These are phyloP conservation scores for Starmerella riodocensis DNA, from an alignment of 805 yeast genomes.

Conservation along the genomic window DNA sequence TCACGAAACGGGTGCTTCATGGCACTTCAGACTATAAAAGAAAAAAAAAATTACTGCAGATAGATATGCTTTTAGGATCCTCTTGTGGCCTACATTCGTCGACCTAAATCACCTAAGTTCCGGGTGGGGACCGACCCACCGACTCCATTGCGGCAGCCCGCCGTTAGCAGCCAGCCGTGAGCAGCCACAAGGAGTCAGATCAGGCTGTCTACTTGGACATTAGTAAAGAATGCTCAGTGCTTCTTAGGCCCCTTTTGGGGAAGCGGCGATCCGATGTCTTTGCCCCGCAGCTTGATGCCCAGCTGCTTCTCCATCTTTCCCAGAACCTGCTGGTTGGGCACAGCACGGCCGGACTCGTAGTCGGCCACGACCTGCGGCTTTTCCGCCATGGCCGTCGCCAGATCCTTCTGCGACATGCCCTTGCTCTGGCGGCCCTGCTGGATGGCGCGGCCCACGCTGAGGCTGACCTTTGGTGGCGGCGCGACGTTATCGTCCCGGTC, in stretches of 20 bases:
- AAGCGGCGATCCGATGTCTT: slow-evolving; percentile 84
- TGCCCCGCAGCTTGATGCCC: slow-evolving; percentile 92
- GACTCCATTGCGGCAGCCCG: too few species aligned
- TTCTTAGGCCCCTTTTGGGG: slow-evolving; percentile 32
- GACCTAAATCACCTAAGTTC: too few species aligned
- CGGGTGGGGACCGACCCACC: too few species aligned
- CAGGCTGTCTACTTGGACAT: too few species aligned
- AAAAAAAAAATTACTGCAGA: too few species aligned
- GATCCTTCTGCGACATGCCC: slow-evolving; percentile 83
- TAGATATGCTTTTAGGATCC: too few species aligned
- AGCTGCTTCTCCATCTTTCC: slow-evolving; percentile 86
- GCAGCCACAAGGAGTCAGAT: too few species aligned
- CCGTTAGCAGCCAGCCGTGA: not conserved
- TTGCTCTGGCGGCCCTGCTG: slow-evolving; percentile 76
- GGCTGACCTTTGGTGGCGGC: slow-evolving; percentile 77
- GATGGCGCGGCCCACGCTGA: slow-evolving; percentile 76
- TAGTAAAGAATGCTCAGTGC: slow-evolving; percentile 20
- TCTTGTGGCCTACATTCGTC: too few species aligned
- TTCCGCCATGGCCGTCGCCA: slow-evolving; percentile 90
- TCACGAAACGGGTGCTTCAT: too few species aligned
- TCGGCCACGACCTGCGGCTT: slow-evolving; percentile 92
- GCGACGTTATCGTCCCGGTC: slow-evolving; percentile 91
- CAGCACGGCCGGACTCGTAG: slow-evolving; percentile 92
- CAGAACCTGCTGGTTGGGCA: slow-evolving; percentile 89
- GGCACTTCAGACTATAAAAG: too few species aligned